Base-by-base conservation (phyloP, 1,139 yeast genomes). In the Taphrina betulina region DNA sequence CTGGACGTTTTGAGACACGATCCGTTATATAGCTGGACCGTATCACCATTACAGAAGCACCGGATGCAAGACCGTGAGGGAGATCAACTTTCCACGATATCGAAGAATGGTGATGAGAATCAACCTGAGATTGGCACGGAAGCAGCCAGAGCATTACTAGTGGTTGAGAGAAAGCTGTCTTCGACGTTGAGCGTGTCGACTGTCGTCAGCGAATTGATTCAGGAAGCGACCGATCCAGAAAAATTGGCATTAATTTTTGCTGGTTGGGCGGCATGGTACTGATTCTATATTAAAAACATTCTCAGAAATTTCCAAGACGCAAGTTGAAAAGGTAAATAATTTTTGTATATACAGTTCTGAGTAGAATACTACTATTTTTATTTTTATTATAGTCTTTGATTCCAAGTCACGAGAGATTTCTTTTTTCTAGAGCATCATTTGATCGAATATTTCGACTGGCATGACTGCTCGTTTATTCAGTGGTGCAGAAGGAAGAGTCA, bases 1-100 rank as follows among this genome's bases (percentile, higher is more conserved):
- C 72, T 94, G 58, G 94, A 90, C 65, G 95, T 92, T 5, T 71
- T 94, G 62, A 75, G 85, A 63, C 88, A 94, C 78, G 98, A 94
- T 75, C 97, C 98, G 0, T 75, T 94, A 7, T 53, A 52, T 34
- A 44, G 34, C 34, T 67, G 69, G 70, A 64, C 70, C 1, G 56
- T 68, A 42, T 66, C 70, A 12, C 69, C 70, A 5, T 45, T 66
- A 20, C 67, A 68, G 35, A 79, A 75, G 66, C 77, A 76, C 61
- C 78, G 76, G 61, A 65, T 83, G 17, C 88, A 83, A 64, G 78
- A 73, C 17, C 33, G 43, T 17, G 26, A 24, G 24, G 16, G 40
- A 7, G 26, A 35, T 8, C 14, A n/a, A 16, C 19, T 16, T 8
- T 40, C 37, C 19, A 34, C 19, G 12, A 31, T 23, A 16, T 38